These are phyloP conservation scores for Betula pendula DNA, from an alignment of 306 rosid species.

Conservation along the genomic window DNA sequence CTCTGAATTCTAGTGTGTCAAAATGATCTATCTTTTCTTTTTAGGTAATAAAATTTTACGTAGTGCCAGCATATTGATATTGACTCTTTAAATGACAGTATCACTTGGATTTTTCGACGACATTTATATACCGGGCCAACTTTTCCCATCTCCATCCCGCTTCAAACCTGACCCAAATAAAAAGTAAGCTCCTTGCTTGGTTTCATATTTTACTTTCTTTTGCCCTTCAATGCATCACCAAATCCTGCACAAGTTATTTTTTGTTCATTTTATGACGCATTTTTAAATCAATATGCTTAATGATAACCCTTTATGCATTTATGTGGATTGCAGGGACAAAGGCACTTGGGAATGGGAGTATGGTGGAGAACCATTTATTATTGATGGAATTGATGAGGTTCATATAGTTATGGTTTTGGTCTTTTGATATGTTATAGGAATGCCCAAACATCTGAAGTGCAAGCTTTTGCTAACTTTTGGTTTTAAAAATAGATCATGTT, in stretches of 20 bases:
- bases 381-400: constrained; percentile 61
- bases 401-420: constrained; percentile 19
- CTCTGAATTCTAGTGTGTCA: not conserved
- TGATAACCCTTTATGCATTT: constrained; percentile 1
- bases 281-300: constrained; percentile 10
- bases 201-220: constrained; percentile 1
- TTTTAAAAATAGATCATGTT: constrained; percentile 49
- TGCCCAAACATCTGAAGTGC: constrained; percentile 15
- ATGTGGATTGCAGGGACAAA: constrained; percentile 43
- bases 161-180: constrained; percentile 41
- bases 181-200: constrained; percentile 40
- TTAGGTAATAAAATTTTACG: not conserved
- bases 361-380: constrained; percentile 26
- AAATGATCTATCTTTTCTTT: not conserved
- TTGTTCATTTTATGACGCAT: not conserved
- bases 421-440: constrained; percentile 1
- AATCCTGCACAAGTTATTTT: constrained; percentile 12
- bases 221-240: not conserved
- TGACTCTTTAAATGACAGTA: constrained; percentile 53
- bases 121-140: constrained; percentile 57
- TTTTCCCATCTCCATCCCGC: constrained; percentile 54
- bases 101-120: constrained; percentile 87
- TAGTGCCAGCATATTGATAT: constrained; percentile 12
- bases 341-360: constrained; percentile 67
- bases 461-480: constrained; percentile 24